Conservation (phyloP, 192 early-diverging fungal species). For the Pilobolus umbonatus region DNA sequence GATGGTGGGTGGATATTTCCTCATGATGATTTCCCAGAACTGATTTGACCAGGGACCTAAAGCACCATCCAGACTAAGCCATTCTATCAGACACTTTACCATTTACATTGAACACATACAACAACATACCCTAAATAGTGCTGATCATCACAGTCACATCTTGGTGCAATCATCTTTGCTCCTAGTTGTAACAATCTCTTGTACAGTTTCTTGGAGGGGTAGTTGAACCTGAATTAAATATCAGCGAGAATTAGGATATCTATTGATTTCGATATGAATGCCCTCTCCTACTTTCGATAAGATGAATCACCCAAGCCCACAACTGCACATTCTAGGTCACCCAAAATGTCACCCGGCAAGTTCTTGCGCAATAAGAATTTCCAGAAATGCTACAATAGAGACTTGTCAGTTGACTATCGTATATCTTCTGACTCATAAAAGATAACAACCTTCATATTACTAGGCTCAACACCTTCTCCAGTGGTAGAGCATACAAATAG, state of each 20-base stretch:
- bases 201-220: slow-evolving; percentile 87
- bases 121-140: slow-evolving; percentile 89
- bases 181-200: slow-evolving; percentile 84
- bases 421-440: not conserved
- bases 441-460: slow-evolving; percentile 78
- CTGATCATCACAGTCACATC: slow-evolving; percentile 94
- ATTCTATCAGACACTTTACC: too few relatives aligned
- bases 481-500: slow-evolving; percentile 92
- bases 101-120: not conserved
- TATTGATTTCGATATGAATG: not conserved
- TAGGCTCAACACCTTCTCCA: slow-evolving; percentile 89
- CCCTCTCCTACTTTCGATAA: slow-evolving; percentile 63
- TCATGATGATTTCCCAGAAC: slow-evolving; percentile 68
- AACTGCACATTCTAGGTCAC: slow-evolving; percentile 71
- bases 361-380: slow-evolving; percentile 82
- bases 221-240: slow-evolving; percentile 72
- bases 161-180: slow-evolving; percentile 56
- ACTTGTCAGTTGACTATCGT: not conserved
- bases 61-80: slow-evolving; percentile 70
- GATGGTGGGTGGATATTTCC: slow-evolving; percentile 46
- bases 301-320: slow-evolving; percentile 96
- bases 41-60: slow-evolving; percentile 83
- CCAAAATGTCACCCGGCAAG: slow-evolving; percentile 60
- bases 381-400: slow-evolving; percentile 70
- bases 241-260: not conserved